phyloP scores from a whole-genome alignment of 768 basidiomycete genomes.

The Obba rivulosa region DNA sequence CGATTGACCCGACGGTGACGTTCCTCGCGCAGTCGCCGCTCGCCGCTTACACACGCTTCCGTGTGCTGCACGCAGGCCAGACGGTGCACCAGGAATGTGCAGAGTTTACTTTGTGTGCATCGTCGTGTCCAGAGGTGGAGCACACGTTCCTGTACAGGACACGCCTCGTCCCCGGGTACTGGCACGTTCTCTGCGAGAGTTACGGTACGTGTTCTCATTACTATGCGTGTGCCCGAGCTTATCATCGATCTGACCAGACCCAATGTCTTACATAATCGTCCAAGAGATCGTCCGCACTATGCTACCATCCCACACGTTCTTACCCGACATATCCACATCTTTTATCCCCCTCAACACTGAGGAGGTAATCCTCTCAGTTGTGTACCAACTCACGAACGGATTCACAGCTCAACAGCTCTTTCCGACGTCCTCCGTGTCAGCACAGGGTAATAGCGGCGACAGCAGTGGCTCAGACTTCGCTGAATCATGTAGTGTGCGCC shows the following conservation, averaged over 20 bases:
- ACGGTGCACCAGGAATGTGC: constrained; percentile 46
- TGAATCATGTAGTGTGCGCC: constrained; percentile 17
- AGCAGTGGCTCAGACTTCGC: constrained; percentile 17
- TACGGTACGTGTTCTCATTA: constrained; percentile 13
- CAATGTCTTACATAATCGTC: constrained; percentile 14
- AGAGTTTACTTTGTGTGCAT: constrained; percentile 19
- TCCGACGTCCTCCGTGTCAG: constrained; percentile 6
- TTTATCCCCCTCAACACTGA: constrained; percentile 2
- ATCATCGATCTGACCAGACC: constrained; percentile 10
- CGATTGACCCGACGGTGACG: constrained; percentile 66
- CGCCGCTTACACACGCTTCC: constrained; percentile 51
- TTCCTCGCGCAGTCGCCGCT: constrained; percentile 49
- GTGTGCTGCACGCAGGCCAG: constrained; percentile 42
- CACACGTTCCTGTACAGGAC: constrained; percentile 22
- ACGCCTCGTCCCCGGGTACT: constrained; percentile 19
- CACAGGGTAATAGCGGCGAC: constrained; percentile 1
- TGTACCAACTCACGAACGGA: constrained; percentile 20
- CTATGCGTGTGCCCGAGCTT: constrained; percentile 1
- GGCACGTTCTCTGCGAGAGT: constrained; percentile 16
- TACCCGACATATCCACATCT: background rate
- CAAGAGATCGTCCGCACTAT: constrained; percentile 20
- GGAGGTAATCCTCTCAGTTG: constrained; percentile 18
- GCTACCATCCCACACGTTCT: background rate
- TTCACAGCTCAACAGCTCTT: constrained; percentile 16
- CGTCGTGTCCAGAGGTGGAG: constrained; percentile 18